Base-by-base conservation (phyloP, 1,284 basidiomycete species). In the Ganoderma sinense region DNA sequence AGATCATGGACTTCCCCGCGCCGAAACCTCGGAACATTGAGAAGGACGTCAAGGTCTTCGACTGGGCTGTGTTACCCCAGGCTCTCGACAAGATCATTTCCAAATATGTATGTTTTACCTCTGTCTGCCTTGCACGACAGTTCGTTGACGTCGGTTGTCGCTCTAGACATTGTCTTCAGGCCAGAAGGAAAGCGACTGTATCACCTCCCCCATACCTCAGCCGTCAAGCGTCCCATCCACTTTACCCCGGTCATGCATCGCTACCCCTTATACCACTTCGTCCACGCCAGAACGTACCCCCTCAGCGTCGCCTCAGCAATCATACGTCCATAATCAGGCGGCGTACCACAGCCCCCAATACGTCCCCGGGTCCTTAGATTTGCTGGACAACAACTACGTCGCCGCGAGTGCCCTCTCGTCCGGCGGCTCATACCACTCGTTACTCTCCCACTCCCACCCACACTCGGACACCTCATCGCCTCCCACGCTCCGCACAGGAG, bases 41-140 rank as follows among this genome's bases (percentile, higher is more conserved):
- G 81, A 98, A 99, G 86, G 96, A 98, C 77, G 88, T 99, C 79
- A 99, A 99, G 82, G 96, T 98, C 2, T 99, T 99, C 78, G 91
- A 93, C n/a, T 99, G 97, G 97, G 88, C 87, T 58, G 84, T 91
- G 62, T 86, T 99, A 14, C 88, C 87, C 7, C 88, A 91, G 70
- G 96, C 96, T 0, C 82, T 99, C 69, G 92, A 95, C 73, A 98
- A 98, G 84, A 97, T 98, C 72, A 89, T 98, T 61, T 90, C 92
- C 45, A 98, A 98, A 96, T 98, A 97, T 79, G 95, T 96, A 78
- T 80, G 94, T 89, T 14, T 36, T 55, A n/a, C 36, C 36, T 40
- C 18, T 23, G 13, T 14, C 36, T 14, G 40, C 18, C 18, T 20
- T n/a, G 20, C 1, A 18, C 16, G 36, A 31, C 66, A 72, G 20